Evolutionary conservation across 2,329 filamentous ascomycete species (phyloP).

Genomic region (Neobulgaria alba): DNA sequence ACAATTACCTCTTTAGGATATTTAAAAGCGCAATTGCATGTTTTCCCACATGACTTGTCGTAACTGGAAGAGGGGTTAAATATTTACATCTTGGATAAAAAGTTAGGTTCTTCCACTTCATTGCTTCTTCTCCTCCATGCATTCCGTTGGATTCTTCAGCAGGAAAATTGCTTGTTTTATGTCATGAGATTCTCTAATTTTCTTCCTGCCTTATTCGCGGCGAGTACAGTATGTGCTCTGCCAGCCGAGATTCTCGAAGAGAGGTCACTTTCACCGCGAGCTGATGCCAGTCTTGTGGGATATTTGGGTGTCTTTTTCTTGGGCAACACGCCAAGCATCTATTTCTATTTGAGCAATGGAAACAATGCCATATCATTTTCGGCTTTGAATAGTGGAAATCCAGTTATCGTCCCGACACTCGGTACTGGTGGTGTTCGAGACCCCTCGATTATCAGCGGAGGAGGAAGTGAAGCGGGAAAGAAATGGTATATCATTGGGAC

Average conservation of each 20-base stretch:
- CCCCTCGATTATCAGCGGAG: conserved; percentile 40
- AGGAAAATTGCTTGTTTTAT: not conserved
- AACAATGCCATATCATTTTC: conserved; percentile 41
- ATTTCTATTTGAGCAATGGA: conserved; percentile 45
- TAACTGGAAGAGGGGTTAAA: too few species aligned
- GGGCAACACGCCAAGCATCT: conserved; percentile 43
- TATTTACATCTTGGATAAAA: too few species aligned
- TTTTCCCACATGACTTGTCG: too few species aligned
- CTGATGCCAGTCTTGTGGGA: conserved; percentile 35
- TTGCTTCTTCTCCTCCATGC: not conserved
- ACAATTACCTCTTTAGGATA: too few species aligned
- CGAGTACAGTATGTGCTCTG: conserved; percentile 3
- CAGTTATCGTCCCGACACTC: conserved; percentile 40
- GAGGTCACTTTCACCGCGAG: conserved; percentile 5
- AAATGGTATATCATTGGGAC: conserved; percentile 50
- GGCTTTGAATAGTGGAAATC: conserved; percentile 39
- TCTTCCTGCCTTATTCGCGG: not conserved
- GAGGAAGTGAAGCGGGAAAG: conserved; percentile 36
- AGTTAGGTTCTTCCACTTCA: not conserved
- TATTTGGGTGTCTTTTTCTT: conserved; percentile 48
- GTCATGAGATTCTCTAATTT: conserved; percentile 5
- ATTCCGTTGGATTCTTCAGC: not conserved
- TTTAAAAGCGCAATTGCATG: too few species aligned
- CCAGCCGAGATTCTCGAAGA: not conserved
- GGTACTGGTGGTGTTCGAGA: conserved; percentile 46